Evolutionary conservation across 2,329 filamentous ascomycete genomes (phyloP), one percentile per base, ranked within the genome.

Genomic region (Graphiopsis chlorocephala): DNA sequence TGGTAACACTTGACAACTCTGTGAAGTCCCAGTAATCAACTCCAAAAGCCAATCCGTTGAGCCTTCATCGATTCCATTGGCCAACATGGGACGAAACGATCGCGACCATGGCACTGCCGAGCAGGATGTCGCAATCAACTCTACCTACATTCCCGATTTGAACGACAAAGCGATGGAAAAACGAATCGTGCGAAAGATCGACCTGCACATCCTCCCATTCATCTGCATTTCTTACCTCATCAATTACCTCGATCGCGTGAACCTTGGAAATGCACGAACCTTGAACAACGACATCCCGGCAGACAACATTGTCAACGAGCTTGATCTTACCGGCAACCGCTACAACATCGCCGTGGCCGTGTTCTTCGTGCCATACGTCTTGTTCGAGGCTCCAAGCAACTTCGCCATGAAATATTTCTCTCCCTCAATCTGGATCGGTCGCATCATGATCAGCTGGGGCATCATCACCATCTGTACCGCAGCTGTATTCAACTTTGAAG

Each of bases 131-230:
- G 48, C 33, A 1, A 25, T 53, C 33, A 35, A 52, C 29, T 55
- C 60, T 4, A 62, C 60, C 15, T 62, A 55, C 48, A 33, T 62
- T n/a, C 60, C 60, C 3, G 60, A 62, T 25, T 26, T 62, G 31
- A 45, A 62, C 33, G 60, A 62, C 60, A 62, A 55, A 50, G 60
- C 60, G 7, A 65, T 66, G 56, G 88, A 90, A 72, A 78, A 75
- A 57, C 81, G 77, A 20, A 78, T 93, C 69, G 84, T 88, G 73
- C 84, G 86, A 68, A 92, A 92, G 78, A 86, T 92, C 63, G 90
- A 93, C 72, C 70, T 82, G 20, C 84, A 88, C 57, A 65, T 92
- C 75, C 79, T 91, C 63, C 88, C 88, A 0, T 86, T 87, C 78
- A 80, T 92, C 65, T 85, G 91, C 56, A 74, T 91, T 66, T 33